A percentile compares a stretch with the other conserved stretches of the same genome.
These are phyloP conservation scores for Lunularia cruciata DNA, from an alignment of 225 moss, liverwort and hornwort genomes.

Conservation along the genomic window DNA sequence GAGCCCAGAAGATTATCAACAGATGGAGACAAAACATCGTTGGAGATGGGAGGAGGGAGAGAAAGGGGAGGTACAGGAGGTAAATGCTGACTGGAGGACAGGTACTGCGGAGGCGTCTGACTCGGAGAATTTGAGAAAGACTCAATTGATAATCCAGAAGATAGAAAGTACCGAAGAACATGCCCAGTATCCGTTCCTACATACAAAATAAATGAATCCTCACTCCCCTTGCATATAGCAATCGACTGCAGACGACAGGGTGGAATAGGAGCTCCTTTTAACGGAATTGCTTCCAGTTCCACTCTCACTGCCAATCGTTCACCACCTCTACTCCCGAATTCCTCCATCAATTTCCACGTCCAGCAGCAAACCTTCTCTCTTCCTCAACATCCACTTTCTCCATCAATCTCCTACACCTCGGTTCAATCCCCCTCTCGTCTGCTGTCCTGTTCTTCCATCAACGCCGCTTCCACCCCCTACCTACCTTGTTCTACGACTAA, in stretches of 20 bases:
- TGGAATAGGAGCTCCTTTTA: conserved; percentile 77
- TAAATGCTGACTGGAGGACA: not conserved
- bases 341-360: conserved; percentile 55
- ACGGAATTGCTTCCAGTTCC: conserved; percentile 69
- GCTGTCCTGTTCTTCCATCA: not conserved
- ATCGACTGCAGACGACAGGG: conserved; percentile 61
- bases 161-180: conserved; percentile 75
- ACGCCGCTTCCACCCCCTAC: not conserved
- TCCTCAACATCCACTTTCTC: not conserved
- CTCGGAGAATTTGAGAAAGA: conserved; percentile 33
- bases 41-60: conserved; percentile 34
- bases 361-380: conserved; percentile 1
- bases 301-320: conserved; percentile 84
- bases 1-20: conserved; percentile 8
- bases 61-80: conserved; percentile 36
- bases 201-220: conserved; percentile 62
- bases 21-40: conserved; percentile 29
- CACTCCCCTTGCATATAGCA: conserved; percentile 51
- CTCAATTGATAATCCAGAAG: conserved; percentile 43
- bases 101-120: conserved; percentile 24
- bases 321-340: conserved; percentile 44
- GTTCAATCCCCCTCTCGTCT: not conserved
- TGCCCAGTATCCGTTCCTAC: conserved; percentile 91
- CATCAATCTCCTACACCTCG: not conserved
- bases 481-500: not conserved